A percentile compares a stretch with the other conserved stretches of the same genome.
These are phyloP conservation scores for Thermomyces lanuginosus DNA, from an alignment of 2,329 filamentous ascomycete genomes.

Conservation along the genomic window DNA sequence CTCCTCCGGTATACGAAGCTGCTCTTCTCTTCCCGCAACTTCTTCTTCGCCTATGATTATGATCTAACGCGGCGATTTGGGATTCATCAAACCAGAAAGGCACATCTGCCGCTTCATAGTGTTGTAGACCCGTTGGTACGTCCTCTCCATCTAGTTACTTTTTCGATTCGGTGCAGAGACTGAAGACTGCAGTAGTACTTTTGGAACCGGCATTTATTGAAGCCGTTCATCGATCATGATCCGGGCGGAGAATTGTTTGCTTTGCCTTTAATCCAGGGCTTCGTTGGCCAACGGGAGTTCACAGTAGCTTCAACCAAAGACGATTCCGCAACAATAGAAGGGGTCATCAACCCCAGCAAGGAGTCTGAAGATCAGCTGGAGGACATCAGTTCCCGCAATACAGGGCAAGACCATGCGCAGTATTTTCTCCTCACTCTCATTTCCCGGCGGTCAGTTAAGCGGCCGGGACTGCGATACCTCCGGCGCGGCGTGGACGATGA, in stretches of 20 bases:
- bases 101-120: conserved; percentile 48
- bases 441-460: conserved; percentile 71
- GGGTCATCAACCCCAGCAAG: conserved; percentile 11
- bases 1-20: conserved; percentile 69
- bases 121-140: conserved; percentile 52
- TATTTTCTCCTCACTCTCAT: conserved; percentile 72
- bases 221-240: conserved; percentile 52
- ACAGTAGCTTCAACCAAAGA: conserved; percentile 39
- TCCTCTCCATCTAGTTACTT: conserved; percentile 1
- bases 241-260: conserved; percentile 50
- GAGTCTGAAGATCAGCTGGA: conserved; percentile 29
- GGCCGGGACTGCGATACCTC: conserved; percentile 77
- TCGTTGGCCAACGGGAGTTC: conserved; percentile 75
- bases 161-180: conserved; percentile 4
- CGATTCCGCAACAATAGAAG: conserved; percentile 5
- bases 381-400: conserved; percentile 14
- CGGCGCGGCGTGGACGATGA: conserved; percentile 81
- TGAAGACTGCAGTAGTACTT: conserved; percentile 45
- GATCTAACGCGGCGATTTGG: conserved; percentile 60
- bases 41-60: conserved; percentile 90
- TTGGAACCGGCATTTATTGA: conserved; percentile 69
- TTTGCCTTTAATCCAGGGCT: conserved; percentile 81
- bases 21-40: conserved; percentile 70
- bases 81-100: conserved; percentile 22
- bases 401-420: conserved; percentile 16